These are phyloP conservation scores for Solanum pinnatisectum DNA, from an alignment of 257 asterid genomes.

Conservation along the genomic window DNA sequence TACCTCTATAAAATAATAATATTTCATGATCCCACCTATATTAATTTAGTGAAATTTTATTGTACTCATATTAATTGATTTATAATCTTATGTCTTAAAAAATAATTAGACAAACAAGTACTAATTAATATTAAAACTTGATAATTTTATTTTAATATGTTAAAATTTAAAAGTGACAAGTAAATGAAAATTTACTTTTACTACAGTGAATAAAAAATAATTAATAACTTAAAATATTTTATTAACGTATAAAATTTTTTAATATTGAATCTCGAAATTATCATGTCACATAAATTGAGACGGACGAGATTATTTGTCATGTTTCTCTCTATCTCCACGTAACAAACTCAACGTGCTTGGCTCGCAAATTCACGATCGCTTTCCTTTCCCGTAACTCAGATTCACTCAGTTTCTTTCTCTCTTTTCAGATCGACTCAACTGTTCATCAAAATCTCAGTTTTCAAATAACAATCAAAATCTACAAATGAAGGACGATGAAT, in stretches of 20 bases:
- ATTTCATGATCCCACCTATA: too few relatives aligned
- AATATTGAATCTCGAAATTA: background rate
- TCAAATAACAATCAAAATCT: background rate
- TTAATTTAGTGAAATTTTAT: too few relatives aligned
- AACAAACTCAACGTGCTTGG: background rate
- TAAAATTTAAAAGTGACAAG: background rate
- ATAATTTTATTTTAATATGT: too few relatives aligned
- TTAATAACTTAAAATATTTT: too few relatives aligned
- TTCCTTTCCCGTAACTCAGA: background rate
- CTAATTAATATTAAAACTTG: background rate
- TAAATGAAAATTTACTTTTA: too few relatives aligned
- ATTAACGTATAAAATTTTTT: too few relatives aligned
- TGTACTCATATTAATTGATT: background rate
- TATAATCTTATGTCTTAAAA: too few relatives aligned
- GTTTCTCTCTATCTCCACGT: background rate
- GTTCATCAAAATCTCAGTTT: background rate
- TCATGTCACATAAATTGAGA: background rate
- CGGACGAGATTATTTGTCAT: too few relatives aligned
- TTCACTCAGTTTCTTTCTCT: background rate
- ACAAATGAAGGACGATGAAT: constrained; percentile 57
- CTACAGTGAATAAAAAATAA: too few relatives aligned
- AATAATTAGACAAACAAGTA: too few relatives aligned
- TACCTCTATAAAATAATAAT: too few relatives aligned
- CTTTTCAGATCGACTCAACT: background rate
- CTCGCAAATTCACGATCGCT: background rate